Evolutionary conservation across 2,329 filamentous ascomycete species (phyloP), one percentile per base, ranked within the genome.

Genomic region (Sarocladiaceae sp.): DNA sequence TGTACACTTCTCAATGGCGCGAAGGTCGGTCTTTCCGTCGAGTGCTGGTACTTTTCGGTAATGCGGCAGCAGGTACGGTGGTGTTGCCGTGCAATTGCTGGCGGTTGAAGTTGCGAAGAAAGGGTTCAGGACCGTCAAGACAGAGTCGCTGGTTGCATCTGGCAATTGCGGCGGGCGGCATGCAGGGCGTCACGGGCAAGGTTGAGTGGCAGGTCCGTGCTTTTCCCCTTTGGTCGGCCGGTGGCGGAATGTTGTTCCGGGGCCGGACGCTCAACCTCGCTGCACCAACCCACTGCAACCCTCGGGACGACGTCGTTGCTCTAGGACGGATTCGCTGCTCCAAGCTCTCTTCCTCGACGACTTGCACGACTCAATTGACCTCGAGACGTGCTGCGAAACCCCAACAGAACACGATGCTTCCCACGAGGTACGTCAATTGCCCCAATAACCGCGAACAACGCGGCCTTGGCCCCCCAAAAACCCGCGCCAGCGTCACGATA

Each of bases 401-500:
- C 43, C 51, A 51, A 50, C 54, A 47, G 48, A 42, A 48, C 58
- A 63, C 55, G 47, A 65, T 68, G 64, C 57, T 65, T 60, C 56
- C 64, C 49, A 65, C 65, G 50, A 62, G 63, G 65, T 67, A 56
- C 44, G 57, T 50, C 40, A 23, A 42, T 27, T n/a, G 35, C 6
- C 57, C 49, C 40, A 23, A 42, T 27, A n/a, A 34, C 6, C 57
- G 49, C 47, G 48, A 40, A 42, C 26, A 24, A 9, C n/a, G 27
- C 6, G 16, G 10, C 6, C 3, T 33, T 26, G 11, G 13, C 23
- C 39, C 24, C 12, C 26, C 39, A 19, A 24, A 27, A 9, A n/a
- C n/a, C n/a, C n/a, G n/a, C n/a, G n/a, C n/a, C n/a, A n/a, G n/a
- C n/a, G n/a, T n/a, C n/a, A n/a, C n/a, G n/a, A n/a, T n/a, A n/a